These are phyloP conservation scores for Botrytis fragariae DNA, from an alignment of 2,329 filamentous ascomycete species.

Conservation along the genomic window DNA sequence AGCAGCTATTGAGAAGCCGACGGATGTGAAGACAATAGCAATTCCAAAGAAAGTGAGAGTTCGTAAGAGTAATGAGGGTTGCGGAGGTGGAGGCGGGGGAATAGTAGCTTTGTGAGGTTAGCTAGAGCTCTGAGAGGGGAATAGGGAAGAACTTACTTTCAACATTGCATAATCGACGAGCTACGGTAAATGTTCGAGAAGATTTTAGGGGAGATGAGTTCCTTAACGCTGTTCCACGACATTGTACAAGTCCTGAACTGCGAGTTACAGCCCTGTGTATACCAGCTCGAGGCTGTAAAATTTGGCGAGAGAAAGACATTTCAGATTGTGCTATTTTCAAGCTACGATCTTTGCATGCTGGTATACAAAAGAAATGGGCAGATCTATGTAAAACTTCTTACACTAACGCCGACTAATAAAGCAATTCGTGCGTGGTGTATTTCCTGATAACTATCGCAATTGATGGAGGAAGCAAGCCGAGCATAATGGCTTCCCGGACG, in stretches of 20 bases:
- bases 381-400: not conserved
- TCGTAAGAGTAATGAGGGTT: conserved; percentile 45
- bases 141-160: not conserved
- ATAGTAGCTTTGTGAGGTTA: not conserved
- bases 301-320: conserved; percentile 15
- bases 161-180: conserved; percentile 2
- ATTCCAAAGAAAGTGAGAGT: conserved; percentile 48
- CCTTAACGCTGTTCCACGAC: not conserved
- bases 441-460: not conserved
- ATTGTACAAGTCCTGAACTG: not conserved
- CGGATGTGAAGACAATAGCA: conserved; percentile 46
- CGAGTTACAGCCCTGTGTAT: not conserved
- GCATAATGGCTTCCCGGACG: not conserved
- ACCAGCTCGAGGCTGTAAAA: conserved; percentile 10
- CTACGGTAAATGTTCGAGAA: not conserved
- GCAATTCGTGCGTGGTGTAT: not conserved
- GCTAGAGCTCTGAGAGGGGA: not conserved
- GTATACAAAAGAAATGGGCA: not conserved
- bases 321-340: not conserved
- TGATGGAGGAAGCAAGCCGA: not conserved
- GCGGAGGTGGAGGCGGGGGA: conserved; percentile 18
- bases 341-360: conserved; percentile 14
- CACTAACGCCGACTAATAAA: not conserved
- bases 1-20: conserved; percentile 57
- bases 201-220: too few species aligned